These are phyloP conservation scores for Trypanosoma melophagium DNA, from an alignment of 208 protist species.

Conservation along the genomic window DNA sequence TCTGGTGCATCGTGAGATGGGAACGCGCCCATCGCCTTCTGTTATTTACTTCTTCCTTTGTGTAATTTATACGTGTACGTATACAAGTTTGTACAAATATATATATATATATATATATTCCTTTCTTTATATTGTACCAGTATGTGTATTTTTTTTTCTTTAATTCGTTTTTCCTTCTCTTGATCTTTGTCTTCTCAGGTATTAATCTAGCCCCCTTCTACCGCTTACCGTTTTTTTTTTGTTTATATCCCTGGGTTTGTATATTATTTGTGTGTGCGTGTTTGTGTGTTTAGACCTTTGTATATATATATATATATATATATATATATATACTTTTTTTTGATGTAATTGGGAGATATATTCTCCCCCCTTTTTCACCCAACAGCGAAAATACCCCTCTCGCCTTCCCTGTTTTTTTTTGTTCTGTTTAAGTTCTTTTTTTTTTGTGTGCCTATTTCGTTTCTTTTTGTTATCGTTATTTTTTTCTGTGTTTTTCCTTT, in stretches of 20 bases:
- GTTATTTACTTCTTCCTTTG: conserved; percentile 1
- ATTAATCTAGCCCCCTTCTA: background rate
- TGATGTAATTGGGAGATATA: too few species aligned
- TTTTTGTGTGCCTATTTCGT: background rate
- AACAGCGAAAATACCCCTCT: background rate
- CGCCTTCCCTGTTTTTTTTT: background rate
- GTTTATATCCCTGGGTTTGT: too few species aligned
- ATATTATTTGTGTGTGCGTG: too few species aligned
- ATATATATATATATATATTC: background rate
- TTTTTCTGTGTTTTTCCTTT: too few species aligned
- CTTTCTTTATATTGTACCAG: conserved; percentile 1
- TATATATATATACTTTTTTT: too few species aligned
- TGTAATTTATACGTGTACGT: background rate
- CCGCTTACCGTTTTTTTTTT: background rate
- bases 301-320: too few species aligned
- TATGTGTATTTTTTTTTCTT: background rate
- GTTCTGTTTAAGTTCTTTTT: background rate
- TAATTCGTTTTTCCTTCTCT: background rate
- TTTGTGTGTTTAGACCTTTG: too few species aligned
- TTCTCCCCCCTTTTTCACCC: background rate
- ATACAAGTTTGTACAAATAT: background rate
- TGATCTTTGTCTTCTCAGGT: background rate
- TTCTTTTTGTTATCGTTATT: background rate
- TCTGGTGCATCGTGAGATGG: conserved; percentile 82
- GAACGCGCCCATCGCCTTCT: conserved; percentile 68